Evolutionary conservation across 768 basidiomycete genomes (phyloP).

Genomic region (Obba rivulosa): DNA sequence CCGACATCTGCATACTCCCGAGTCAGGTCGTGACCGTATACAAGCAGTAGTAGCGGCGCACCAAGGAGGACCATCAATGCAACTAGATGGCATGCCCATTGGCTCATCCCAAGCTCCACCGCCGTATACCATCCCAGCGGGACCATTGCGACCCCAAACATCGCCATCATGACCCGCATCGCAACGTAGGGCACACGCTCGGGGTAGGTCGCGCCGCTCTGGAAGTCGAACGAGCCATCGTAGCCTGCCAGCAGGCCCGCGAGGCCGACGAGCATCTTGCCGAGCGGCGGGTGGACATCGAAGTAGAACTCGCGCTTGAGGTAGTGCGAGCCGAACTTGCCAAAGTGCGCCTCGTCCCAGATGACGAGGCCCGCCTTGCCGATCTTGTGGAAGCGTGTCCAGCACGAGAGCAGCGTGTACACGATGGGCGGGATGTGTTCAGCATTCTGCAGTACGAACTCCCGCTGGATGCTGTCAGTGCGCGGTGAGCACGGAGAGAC

Average conservation of each 20-base stretch:
- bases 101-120: conserved; percentile 87
- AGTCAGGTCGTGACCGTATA: background rate
- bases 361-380: conserved; percentile 82
- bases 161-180: conserved; percentile 93
- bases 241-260: conserved; percentile 90
- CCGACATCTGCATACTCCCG: conserved; percentile 64
- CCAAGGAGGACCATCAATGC: conserved; percentile 92
- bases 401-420: conserved; percentile 92
- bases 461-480: conserved; percentile 38
- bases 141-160: conserved; percentile 92
- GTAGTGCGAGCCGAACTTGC: conserved; percentile 98
- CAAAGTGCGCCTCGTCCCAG: conserved; percentile 99
- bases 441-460: conserved; percentile 75
- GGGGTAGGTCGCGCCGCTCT: conserved; percentile 84
- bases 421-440: conserved; percentile 74
- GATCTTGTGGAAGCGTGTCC: conserved; percentile 92
- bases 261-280: conserved; percentile 98
- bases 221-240: conserved; percentile 89
- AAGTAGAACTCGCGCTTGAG: conserved; percentile 99
- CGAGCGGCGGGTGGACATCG: conserved; percentile 96
- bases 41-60: conserved; percentile 30
- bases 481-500: conserved; percentile 6
- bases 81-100: conserved; percentile 85
- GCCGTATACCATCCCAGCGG: conserved; percentile 97
- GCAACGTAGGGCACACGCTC: conserved; percentile 84